These are phyloP conservation scores for Thalia dealbata DNA, from an alignment of 176 grass and related monocot species.

Conservation along the genomic window DNA sequence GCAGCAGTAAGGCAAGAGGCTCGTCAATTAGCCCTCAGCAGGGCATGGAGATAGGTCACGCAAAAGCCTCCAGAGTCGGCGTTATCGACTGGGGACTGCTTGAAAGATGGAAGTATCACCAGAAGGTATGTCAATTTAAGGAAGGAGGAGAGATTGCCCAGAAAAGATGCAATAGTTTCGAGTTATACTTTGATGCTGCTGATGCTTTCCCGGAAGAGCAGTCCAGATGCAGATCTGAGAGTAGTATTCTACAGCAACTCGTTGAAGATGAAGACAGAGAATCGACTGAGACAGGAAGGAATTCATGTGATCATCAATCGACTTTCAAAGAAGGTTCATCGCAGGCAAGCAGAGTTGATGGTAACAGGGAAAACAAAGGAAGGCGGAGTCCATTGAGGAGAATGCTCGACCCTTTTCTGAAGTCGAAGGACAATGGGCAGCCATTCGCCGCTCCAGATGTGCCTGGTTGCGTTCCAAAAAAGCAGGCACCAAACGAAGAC, in stretches of 20 bases:
- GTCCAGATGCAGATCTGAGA: neutral
- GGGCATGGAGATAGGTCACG: conserved; percentile 38
- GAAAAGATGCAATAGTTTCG: conserved; percentile 22
- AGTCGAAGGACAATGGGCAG: conserved; percentile 34
- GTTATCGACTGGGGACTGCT: conserved; percentile 87
- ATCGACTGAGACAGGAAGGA: neutral
- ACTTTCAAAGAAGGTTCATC: conserved; percentile 42
- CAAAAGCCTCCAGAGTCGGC: conserved; percentile 75
- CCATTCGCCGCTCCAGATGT: conserved; percentile 7
- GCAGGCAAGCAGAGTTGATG: conserved; percentile 29
- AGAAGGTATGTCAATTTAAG: neutral
- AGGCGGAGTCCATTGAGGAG: conserved; percentile 83
- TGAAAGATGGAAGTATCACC: conserved; percentile 56
- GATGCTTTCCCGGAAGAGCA: neutral
- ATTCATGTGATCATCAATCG: neutral
- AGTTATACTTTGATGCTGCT: conserved; percentile 8
- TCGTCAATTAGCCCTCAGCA: conserved; percentile 67
- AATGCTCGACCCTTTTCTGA: conserved; percentile 85
- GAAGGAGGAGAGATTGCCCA: conserved; percentile 6
- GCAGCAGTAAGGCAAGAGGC: conserved; percentile 51
- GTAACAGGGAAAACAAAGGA: conserved; percentile 39
- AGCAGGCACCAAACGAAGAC: too few species aligned
- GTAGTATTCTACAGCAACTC: neutral
- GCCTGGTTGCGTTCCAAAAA: conserved; percentile 12
- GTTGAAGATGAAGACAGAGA: neutral